Base-by-base conservation (phyloP, 352 stramenopile species). In the Pythium coloratum region DNA sequence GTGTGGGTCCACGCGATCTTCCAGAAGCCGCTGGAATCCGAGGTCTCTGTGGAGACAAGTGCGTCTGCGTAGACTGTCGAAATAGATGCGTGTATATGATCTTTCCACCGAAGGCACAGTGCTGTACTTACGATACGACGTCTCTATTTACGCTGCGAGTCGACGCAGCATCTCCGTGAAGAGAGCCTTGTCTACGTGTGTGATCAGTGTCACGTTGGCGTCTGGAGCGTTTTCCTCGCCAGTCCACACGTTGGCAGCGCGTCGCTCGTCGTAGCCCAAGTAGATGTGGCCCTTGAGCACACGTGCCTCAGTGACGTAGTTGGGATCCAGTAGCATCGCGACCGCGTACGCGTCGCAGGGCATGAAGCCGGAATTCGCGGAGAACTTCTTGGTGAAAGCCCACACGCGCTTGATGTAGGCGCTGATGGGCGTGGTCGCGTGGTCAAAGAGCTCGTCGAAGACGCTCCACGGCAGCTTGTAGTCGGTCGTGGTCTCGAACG, bases 1-100 rank as follows among this genome's bases (percentile, higher is more conserved):
- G 88, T 97, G 28, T 97, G 88, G 89, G 81, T 97, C 32, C 89
- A 97, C 59, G 75, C 75, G 14, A 84, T 96, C 60, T 95, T 95
- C 66, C 72, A 89, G 53, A 97, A 97, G 62, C 88, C 88, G 28
- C 38, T 71, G 51, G 44, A 44, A 14, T 60, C n/a, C 26, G 50
- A 59, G 6, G 51, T 32, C 4, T 18, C 53, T 0, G 51, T 66
- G 26, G 65, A 63, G 50, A 58, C 53, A 8, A 24, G 58, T n/a
- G 26, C 36, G 6, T 62, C 56, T 0, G 54, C 55, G 18, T 63
- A 44, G 16, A 59, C 32, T 42, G 28, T 51, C 2, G 38, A 38
- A 51, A 58, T 10, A 60, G 33, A 46, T n/a, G 46, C 24, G 20
- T 59, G 16, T 32, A 16, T 54, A 54, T 14, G 18, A 32, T 44